Conservation (phyloP, 768 basidiomycete genomes). For the Tulasnella sp. region DNA sequence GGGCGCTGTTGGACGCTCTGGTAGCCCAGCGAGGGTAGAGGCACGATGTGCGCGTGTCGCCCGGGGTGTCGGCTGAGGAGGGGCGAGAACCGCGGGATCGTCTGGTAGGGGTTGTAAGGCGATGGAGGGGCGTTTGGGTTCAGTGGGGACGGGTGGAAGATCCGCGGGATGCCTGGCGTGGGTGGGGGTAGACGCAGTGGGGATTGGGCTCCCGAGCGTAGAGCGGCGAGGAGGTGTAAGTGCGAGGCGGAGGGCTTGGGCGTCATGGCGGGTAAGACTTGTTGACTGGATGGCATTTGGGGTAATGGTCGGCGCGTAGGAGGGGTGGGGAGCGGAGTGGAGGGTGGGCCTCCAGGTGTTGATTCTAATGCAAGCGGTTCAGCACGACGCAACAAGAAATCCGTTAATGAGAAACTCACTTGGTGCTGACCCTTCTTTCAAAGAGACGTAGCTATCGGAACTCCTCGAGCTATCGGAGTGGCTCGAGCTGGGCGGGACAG, state of each 20-base stretch:
- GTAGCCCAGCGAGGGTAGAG: background rate
- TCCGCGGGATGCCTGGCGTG: background rate
- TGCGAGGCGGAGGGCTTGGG: background rate
- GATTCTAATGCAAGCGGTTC: background rate
- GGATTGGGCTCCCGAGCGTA: background rate
- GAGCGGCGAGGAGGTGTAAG: background rate
- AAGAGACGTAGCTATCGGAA: background rate
- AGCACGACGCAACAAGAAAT: background rate
- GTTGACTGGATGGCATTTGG: no score
- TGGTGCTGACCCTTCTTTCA: background rate
- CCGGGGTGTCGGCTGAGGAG: background rate
- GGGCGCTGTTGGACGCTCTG: background rate
- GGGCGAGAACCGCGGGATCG: background rate
- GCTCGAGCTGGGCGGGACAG: background rate
- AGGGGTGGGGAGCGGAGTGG: background rate
- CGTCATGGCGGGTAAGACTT: background rate
- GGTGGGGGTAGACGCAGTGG: background rate
- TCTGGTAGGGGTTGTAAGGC: background rate
- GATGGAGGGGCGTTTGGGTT: background rate
- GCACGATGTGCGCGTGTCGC: background rate
- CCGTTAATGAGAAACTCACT: background rate
- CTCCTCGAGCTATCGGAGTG: background rate
- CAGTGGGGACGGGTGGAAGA: background rate
- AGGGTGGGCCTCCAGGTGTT: background rate
- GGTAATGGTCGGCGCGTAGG: no score